A percentile compares a stretch with the other conserved stretches of the same genome.
Evolutionary conservation across 148 eudicot species (phyloP).

Genomic region (Tetragonia tetragonoides): DNA sequence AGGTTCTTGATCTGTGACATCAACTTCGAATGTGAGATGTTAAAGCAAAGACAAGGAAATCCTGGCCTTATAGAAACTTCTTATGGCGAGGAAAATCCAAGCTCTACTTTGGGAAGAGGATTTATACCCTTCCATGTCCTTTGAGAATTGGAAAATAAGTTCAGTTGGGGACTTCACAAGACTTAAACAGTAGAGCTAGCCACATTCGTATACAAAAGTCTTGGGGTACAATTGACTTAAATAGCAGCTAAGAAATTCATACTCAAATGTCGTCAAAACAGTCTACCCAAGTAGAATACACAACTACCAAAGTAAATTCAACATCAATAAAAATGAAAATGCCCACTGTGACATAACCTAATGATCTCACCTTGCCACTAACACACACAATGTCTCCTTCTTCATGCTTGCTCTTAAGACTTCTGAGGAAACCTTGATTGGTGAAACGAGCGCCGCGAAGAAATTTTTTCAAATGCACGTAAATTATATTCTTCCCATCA

Average conservation of each 20-base stretch:
- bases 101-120: too few relatives aligned
- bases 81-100: too few relatives aligned
- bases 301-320: background rate
- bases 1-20: too few relatives aligned
- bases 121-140: too few relatives aligned
- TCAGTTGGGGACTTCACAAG: background rate
- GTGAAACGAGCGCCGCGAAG: slow-evolving; percentile 87
- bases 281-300: background rate
- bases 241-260: background rate
- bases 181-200: background rate
- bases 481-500: slow-evolving; percentile 48
- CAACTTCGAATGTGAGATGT: too few relatives aligned
- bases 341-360: slow-evolving; percentile 1
- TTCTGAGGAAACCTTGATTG: slow-evolving; percentile 58
- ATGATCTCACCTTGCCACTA: slow-evolving; percentile 86
- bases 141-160: background rate
- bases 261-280: background rate
- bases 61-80: too few relatives aligned
- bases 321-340: slow-evolving; percentile 1
- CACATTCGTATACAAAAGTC: background rate
- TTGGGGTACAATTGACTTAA: background rate
- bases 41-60: too few relatives aligned
- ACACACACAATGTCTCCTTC: slow-evolving; percentile 89
- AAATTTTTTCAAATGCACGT: slow-evolving; percentile 79
- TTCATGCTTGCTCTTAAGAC: slow-evolving; percentile 65